Conservation (phyloP, 164 flowering plant genomes). For the Vitis cinerea region DNA sequence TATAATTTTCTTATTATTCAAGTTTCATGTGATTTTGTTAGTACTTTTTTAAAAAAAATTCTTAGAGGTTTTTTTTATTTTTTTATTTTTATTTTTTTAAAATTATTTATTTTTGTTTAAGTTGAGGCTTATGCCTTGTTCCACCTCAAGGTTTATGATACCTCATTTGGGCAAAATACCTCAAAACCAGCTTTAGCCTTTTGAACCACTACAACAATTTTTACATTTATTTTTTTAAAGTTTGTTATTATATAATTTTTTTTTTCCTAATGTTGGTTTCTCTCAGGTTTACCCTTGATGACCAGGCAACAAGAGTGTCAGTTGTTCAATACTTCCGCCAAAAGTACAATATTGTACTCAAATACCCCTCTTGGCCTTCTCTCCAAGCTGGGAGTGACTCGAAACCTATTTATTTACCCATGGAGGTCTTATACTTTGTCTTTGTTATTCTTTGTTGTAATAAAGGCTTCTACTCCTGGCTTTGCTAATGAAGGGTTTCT, state of each 20-base stretch:
- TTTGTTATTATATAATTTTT: not conserved
- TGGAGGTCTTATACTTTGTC: slow-evolving; percentile 39
- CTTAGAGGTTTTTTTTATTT: too few relatives aligned
- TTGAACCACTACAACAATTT: too few relatives aligned
- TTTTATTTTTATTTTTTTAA: too few relatives aligned
- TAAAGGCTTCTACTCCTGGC: not conserved
- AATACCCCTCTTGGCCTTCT: slow-evolving; percentile 31
- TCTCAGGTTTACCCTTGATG: slow-evolving; percentile 32
- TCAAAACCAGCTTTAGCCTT: too few relatives aligned
- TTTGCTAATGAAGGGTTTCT: not conserved
- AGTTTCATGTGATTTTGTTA: too few relatives aligned
- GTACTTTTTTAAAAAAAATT: too few relatives aligned
- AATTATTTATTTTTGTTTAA: too few relatives aligned
- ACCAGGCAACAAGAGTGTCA: slow-evolving; percentile 11
- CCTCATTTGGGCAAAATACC: too few relatives aligned
- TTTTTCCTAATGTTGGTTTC: not conserved
- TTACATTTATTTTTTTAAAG: not conserved
- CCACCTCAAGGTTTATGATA: too few relatives aligned
- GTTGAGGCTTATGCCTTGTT: too few relatives aligned
- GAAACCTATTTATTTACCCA: slow-evolving; percentile 42
- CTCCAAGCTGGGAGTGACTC: slow-evolving; percentile 43
- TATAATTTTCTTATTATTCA: too few relatives aligned
- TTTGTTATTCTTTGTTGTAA: not conserved
- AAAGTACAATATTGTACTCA: slow-evolving; percentile 25
- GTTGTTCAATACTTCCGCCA: slow-evolving; percentile 42